A percentile compares a stretch with the other conserved stretches of the same genome.
phyloP scores from a whole-genome alignment of 2,329 filamentous ascomycete genomes.

The Fusarium zealandicum region DNA sequence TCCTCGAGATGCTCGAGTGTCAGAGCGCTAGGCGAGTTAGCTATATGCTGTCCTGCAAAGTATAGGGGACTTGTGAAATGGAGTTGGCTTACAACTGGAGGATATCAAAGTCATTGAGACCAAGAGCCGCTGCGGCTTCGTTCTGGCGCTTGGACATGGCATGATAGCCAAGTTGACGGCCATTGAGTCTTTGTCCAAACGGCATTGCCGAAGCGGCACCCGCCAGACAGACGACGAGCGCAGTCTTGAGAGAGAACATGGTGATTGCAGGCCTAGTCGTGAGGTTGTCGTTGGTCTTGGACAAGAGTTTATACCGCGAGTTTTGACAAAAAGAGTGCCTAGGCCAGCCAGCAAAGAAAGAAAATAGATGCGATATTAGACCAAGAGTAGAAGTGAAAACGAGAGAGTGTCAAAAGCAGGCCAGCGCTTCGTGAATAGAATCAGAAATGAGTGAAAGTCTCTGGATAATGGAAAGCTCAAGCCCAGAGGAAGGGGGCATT shows the following conservation, averaged over 20 bases:
- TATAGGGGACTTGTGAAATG: too few relatives aligned
- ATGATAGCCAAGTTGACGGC: constrained; percentile 55
- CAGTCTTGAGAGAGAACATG: constrained; percentile 51
- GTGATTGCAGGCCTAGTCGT: constrained; percentile 37
- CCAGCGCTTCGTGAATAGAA: constrained; percentile 35
- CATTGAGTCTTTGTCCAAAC: constrained; percentile 52
- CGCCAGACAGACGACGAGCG: constrained; percentile 54
- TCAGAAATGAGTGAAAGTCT: constrained; percentile 28
- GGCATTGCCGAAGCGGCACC: constrained; percentile 58
- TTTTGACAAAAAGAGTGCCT: constrained; percentile 13
- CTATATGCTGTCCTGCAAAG: background rate
- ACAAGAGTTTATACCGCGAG: too few relatives aligned
- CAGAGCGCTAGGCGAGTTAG: constrained; percentile 56
- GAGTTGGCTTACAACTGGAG: constrained; percentile 61
- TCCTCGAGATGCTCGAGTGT: constrained; percentile 79
- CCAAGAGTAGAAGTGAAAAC: constrained; percentile 1
- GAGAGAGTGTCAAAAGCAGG: constrained; percentile 28
- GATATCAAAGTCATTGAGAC: constrained; percentile 62
- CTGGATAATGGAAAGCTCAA: constrained; percentile 13
- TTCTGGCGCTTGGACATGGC: constrained; percentile 59
- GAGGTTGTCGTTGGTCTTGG: background rate
- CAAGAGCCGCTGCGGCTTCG: constrained; percentile 54
- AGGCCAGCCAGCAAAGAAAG: constrained; percentile 35
- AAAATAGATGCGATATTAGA: constrained; percentile 2
- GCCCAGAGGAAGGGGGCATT: background rate